A percentile compares a stretch with the other conserved stretches of the same genome.
phyloP scores from a whole-genome alignment of 768 basidiomycete genomes.

The Sporobolomyces pararoseus region DNA sequence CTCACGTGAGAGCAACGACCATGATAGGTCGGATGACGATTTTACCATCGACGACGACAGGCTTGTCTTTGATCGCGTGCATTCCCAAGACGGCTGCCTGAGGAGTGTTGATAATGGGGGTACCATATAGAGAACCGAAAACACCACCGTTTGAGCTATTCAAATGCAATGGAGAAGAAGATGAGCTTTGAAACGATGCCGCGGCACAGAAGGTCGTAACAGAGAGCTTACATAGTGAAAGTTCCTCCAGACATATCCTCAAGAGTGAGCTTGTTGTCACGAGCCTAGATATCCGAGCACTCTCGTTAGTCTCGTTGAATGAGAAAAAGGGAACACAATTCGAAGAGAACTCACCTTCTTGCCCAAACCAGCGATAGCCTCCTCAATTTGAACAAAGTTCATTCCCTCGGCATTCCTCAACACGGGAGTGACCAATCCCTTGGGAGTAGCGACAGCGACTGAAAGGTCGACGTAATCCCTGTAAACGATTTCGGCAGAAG shows the following conservation, averaged over 20 bases:
- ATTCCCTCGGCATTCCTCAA: slow-evolving; percentile 83
- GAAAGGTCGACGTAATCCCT: slow-evolving; percentile 87
- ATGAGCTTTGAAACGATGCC: neutral
- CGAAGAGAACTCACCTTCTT: slow-evolving; percentile 59
- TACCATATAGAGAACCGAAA: slow-evolving; percentile 93
- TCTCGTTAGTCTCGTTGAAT: too few species aligned
- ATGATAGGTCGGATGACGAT: slow-evolving; percentile 96
- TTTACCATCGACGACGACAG: slow-evolving; percentile 89
- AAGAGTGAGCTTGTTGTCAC: slow-evolving; percentile 86
- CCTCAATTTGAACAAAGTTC: slow-evolving; percentile 86
- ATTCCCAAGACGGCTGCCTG: slow-evolving; percentile 94
- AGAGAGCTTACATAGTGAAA: slow-evolving; percentile 82
- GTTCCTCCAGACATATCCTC: slow-evolving; percentile 98
- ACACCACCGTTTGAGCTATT: slow-evolving; percentile 96
- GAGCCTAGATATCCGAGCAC: too few species aligned
- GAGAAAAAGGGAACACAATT: too few species aligned
- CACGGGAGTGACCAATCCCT: slow-evolving; percentile 93
- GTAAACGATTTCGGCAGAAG: slow-evolving; percentile 79
- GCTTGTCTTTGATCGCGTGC: slow-evolving; percentile 77
- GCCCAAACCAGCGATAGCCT: slow-evolving; percentile 81
- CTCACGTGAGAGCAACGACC: slow-evolving; percentile 59
- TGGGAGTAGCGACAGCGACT: slow-evolving; percentile 94
- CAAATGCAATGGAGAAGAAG: too few species aligned
- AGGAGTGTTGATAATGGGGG: slow-evolving; percentile 97
- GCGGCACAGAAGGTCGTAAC: too few species aligned